phyloP scores from a whole-genome alignment of 495 filamentous ascomycete genomes.

The Cudoniella acicularis region DNA sequence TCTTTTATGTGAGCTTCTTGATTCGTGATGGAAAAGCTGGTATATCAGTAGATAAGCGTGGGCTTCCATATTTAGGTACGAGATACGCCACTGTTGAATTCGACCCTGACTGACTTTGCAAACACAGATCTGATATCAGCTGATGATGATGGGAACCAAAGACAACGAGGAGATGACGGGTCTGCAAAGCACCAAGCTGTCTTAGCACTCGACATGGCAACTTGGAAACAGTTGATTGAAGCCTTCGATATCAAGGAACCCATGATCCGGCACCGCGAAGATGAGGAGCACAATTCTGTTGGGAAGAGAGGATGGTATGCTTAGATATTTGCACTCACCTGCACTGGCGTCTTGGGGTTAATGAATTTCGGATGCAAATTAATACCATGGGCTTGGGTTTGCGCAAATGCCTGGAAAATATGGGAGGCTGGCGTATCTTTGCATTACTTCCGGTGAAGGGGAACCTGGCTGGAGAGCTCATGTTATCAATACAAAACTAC shows the following conservation, averaged over 20 bases:
- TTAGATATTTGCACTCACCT: slow-evolving; percentile 28
- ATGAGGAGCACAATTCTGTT: slow-evolving; percentile 50
- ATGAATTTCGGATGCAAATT: background rate
- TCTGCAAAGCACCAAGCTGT: slow-evolving; percentile 75
- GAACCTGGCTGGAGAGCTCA: too few species aligned
- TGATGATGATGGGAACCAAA: slow-evolving; percentile 22
- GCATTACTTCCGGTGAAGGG: background rate
- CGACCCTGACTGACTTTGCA: background rate
- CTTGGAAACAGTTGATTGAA: slow-evolving; percentile 72
- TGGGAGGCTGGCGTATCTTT: background rate
- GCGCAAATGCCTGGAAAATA: background rate
- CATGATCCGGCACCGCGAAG: slow-evolving; percentile 80
- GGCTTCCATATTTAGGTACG: slow-evolving; percentile 69
- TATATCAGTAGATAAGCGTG: slow-evolving; percentile 58
- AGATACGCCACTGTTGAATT: background rate
- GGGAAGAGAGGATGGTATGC: slow-evolving; percentile 75
- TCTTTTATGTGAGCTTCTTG: slow-evolving; percentile 95
- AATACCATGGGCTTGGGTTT: background rate
- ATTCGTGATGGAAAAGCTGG: slow-evolving; percentile 79
- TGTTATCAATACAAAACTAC: background rate
- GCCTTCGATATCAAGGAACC: slow-evolving; percentile 69
- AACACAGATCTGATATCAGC: slow-evolving; percentile 15
- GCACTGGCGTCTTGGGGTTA: background rate
- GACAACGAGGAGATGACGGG: slow-evolving; percentile 25
- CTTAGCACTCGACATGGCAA: slow-evolving; percentile 76